Percentiles rank a stretch among this genome's conserved stretches.
Evolutionary conservation across 306 rosid species (phyloP).

Genomic region (Vicia faba): DNA sequence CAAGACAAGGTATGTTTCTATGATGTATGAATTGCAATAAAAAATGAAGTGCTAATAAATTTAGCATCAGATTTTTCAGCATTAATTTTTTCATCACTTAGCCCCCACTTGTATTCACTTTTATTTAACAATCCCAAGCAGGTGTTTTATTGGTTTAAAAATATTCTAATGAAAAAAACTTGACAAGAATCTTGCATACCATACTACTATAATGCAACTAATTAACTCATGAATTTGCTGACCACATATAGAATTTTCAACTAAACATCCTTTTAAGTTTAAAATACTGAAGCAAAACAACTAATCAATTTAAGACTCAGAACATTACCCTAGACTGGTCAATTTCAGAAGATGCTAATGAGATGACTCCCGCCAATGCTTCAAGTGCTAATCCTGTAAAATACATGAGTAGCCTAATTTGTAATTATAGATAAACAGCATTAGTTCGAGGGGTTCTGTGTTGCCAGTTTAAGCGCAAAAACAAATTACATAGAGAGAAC

Average conservation of each 20-base stretch:
- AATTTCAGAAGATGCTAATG: conserved; percentile 83
- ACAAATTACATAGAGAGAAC: conserved; percentile 7
- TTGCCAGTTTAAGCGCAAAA: conserved; percentile 13
- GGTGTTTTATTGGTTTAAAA: conserved; percentile 3
- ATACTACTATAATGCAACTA: conserved; percentile 13
- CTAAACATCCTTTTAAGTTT: conserved; percentile 11
- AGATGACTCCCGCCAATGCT: conserved; percentile 86
- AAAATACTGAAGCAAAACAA: conserved; percentile 1
- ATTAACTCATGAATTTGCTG: conserved; percentile 18
- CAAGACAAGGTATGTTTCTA: neutral
- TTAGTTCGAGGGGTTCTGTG: conserved; percentile 1
- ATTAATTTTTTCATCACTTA: conserved; percentile 21
- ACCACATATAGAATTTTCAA: conserved; percentile 10
- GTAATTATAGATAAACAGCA: conserved; percentile 29
- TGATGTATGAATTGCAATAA: conserved; percentile 4
- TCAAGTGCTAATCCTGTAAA: conserved; percentile 82
- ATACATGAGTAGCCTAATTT: conserved; percentile 24
- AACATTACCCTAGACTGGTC: conserved; percentile 71
- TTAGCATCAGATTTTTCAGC: no score
- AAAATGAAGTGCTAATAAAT: neutral
- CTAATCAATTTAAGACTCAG: conserved; percentile 26
- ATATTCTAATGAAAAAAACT: conserved; percentile 16
- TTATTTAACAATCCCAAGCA: conserved; percentile 1
- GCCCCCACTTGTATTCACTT: conserved; percentile 13
- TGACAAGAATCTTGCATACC: neutral